Evolutionary conservation across 192 early-diverging fungal species (phyloP), one percentile per base, ranked within the genome.

Genomic region (Backusella australiensis): DNA sequence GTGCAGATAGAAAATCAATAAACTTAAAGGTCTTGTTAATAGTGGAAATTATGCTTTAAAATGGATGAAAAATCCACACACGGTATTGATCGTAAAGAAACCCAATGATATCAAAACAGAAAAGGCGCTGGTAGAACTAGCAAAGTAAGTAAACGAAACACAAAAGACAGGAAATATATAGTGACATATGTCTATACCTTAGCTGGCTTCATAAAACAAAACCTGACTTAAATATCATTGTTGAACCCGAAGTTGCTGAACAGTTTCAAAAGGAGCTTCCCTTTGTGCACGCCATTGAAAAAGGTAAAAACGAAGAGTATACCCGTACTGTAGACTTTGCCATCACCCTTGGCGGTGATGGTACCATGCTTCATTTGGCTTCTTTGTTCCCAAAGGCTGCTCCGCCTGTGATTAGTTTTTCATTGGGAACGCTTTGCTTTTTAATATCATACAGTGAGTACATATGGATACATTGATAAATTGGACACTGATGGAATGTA

Each of bases 261-360:
- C 84, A 90, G 69, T 90, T 92, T 71, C 71, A 73, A 29, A 65
- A 83, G 17, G 74, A 79, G 72, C 67, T 91, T 3, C 87, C 87
- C 36, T 89, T 88, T 79, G 79, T 84, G 3, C 84, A 91, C 73
- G 85, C 88, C 11, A 83, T 91, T 21, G 80, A 84, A 11, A 44
- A 85, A 75, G 83, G 86, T 89, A 84, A 49, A 34, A 76, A 77
- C 17, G 73, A 67, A n/a, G 92, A 94, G 77, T 93, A 93, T 78
- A 80, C 90, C 8, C 82, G 93, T 26, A 83, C 87, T 0, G 89
- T 94, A 0, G 95, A 97, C 79, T 92, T 95, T 78, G 94, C 92
- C 6, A 86, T 97, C n/a, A 95, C 95, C n/a, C 84, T 97, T 11
- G 96, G 95, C 39, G 95, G 96, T 34, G 96, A 97, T 76, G 96